These are phyloP conservation scores for Fusarium heterosporum DNA, from an alignment of 2,329 filamentous ascomycete genomes.

Conservation along the genomic window DNA sequence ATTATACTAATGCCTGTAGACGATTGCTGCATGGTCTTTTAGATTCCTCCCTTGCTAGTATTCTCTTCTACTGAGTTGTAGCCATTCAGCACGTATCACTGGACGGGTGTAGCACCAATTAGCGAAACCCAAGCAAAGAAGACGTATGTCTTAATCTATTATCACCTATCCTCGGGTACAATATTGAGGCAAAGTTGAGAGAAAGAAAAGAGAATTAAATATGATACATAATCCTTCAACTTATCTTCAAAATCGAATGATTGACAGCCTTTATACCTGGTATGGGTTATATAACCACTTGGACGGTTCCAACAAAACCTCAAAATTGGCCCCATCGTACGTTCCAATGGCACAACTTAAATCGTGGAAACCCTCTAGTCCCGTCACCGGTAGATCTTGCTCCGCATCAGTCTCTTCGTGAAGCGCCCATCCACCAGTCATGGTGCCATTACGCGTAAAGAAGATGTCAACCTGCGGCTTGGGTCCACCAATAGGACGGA, in stretches of 20 bases:
- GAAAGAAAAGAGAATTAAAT: background rate
- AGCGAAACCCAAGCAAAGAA: background rate
- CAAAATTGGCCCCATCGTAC: constrained; percentile 75
- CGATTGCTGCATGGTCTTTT: background rate
- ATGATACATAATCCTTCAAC: background rate
- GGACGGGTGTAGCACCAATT: background rate
- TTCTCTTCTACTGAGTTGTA: background rate
- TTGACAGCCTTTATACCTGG: constrained; percentile 22
- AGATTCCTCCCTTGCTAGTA: background rate
- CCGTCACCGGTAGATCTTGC: constrained; percentile 70
- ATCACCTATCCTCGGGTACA: background rate
- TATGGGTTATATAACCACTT: constrained; percentile 66
- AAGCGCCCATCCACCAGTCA: constrained; percentile 74
- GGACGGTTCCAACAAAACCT: constrained; percentile 70
- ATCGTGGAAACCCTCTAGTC: constrained; percentile 78
- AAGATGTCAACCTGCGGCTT: constrained; percentile 62
- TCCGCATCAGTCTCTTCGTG: constrained; percentile 78
- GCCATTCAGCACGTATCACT: background rate
- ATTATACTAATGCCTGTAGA: background rate
- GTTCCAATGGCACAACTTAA: constrained; percentile 77
- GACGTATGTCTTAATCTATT: constrained; percentile 11
- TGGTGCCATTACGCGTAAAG: constrained; percentile 74
- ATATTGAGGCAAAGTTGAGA: background rate
- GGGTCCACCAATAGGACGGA: constrained; percentile 54
- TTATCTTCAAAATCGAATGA: background rate